Percentiles rank a stretch among this genome's conserved stretches.
Evolutionary conservation across 768 basidiomycete genomes (phyloP).

Genomic region (Sporobolomyces phaffii): DNA sequence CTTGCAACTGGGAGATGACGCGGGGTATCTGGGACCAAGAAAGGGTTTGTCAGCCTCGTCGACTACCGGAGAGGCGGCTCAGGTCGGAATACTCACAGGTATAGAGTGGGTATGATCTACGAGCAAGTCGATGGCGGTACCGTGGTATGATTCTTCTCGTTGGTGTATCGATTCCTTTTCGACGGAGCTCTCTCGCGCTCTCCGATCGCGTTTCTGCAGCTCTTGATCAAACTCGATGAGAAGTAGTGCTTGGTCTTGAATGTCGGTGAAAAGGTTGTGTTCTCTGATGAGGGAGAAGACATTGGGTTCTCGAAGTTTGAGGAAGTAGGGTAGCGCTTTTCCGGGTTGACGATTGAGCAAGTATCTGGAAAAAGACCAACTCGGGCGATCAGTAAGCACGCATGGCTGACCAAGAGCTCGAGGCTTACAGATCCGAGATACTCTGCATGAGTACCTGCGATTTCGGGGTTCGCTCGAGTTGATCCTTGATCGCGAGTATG

Average conservation of each 20-base stretch:
- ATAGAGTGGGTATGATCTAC: conserved; percentile 95
- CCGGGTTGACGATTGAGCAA: conserved; percentile 83
- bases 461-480: conserved; percentile 58
- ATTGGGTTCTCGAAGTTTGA: conserved; percentile 75
- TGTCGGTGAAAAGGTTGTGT: conserved; percentile 86
- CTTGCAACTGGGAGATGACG: conserved; percentile 78
- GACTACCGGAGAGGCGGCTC: background rate
- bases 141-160: conserved; percentile 47
- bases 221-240: conserved; percentile 94
- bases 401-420: background rate
- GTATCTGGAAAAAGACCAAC: conserved; percentile 55
- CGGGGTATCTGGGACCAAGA: conserved; percentile 59
- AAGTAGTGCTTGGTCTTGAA: conserved; percentile 84
- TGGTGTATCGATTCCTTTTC: conserved; percentile 26
- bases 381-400: background rate
- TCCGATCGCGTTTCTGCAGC: conserved; percentile 58
- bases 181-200: conserved; percentile 48
- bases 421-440: conserved; percentile 72
- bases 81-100: conserved; percentile 60
- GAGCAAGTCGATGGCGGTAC: conserved; percentile 75
- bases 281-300: conserved; percentile 93
- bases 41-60: conserved; percentile 4
- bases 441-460: conserved; percentile 80
- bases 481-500: conserved; percentile 77
- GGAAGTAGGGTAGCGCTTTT: conserved; percentile 83